Evolutionary conservation across 805 yeast species (phyloP).

Genomic region (Ogataea pilisensis): DNA sequence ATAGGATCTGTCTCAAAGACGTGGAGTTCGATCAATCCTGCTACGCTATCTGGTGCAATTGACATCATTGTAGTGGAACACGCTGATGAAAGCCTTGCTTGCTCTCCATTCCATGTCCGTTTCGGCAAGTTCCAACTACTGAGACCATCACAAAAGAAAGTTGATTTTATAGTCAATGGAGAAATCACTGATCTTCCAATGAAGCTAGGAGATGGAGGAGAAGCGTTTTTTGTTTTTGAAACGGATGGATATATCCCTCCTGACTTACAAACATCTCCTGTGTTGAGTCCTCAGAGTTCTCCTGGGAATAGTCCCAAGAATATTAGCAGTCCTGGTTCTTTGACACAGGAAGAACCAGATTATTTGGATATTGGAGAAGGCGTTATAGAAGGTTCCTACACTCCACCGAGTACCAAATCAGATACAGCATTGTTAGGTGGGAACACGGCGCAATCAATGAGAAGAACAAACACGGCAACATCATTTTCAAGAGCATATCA

Average conservation of each 20-base stretch:
- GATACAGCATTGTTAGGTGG: slow-evolving; percentile 18
- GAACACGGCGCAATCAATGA: slow-evolving; percentile 28
- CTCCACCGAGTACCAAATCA: slow-evolving; percentile 8
- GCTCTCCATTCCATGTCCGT: slow-evolving; percentile 95
- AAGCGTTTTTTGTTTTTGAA: slow-evolving; percentile 95
- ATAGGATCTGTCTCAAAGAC: slow-evolving; percentile 93
- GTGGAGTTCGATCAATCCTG: slow-evolving; percentile 95
- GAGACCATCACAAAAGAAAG: slow-evolving; percentile 93
- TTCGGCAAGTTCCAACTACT: slow-evolving; percentile 92
- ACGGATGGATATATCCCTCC: slow-evolving; percentile 70
- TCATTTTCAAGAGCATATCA: slow-evolving; percentile 54
- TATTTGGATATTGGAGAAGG: slow-evolving; percentile 43
- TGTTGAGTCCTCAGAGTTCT: slow-evolving; percentile 61
- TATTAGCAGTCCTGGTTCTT: slow-evolving; percentile 12
- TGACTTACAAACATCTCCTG: slow-evolving; percentile 83
- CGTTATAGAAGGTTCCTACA: slow-evolving; percentile 12
- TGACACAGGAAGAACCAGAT: slow-evolving; percentile 44
- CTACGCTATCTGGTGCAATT: slow-evolving; percentile 94
- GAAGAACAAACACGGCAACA: slow-evolving; percentile 13
- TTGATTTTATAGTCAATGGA: slow-evolving; percentile 84
- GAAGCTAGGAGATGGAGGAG: slow-evolving; percentile 98
- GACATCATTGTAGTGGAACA: slow-evolving; percentile 94
- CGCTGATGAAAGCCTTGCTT: slow-evolving; percentile 63
- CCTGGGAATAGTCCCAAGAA: slow-evolving; percentile 40
- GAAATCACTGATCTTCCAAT: slow-evolving; percentile 78